Evolutionary conservation across 1,139 yeast genomes (phyloP).

Genomic region (Sugiyamaella grinbergsii): DNA sequence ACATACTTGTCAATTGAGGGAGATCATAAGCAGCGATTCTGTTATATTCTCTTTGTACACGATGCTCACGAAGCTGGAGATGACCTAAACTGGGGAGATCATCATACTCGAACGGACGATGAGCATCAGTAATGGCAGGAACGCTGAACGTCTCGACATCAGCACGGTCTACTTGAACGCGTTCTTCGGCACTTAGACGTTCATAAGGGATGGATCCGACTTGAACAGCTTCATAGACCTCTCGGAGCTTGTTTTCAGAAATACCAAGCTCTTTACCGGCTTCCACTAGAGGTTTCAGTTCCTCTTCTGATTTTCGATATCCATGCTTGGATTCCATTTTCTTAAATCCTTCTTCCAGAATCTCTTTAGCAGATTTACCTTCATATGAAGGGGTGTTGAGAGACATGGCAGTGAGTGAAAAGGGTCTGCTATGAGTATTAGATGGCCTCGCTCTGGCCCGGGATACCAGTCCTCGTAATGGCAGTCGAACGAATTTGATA

Average conservation of each 20-base stretch:
- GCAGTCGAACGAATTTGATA: neutral
- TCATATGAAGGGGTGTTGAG: neutral
- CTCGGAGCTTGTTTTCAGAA: slow-evolving; percentile 34
- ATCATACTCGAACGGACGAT: slow-evolving; percentile 50
- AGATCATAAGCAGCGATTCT: slow-evolving; percentile 89
- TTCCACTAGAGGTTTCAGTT: slow-evolving; percentile 35
- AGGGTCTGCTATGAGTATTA: neutral
- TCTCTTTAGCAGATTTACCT: slow-evolving; percentile 32
- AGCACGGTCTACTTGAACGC: slow-evolving; percentile 24
- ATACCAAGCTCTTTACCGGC: slow-evolving; percentile 42
- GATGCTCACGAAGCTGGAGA: slow-evolving; percentile 60
- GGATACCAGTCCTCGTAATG: neutral
- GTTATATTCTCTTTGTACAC: slow-evolving; percentile 62
- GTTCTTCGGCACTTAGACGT: slow-evolving; percentile 31
- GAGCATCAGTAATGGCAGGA: slow-evolving; percentile 41
- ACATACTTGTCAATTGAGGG: slow-evolving; percentile 78
- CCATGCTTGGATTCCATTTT: slow-evolving; percentile 37
- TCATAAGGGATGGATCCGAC: slow-evolving; percentile 29
- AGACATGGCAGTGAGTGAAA: slow-evolving; percentile 8
- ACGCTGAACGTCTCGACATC: slow-evolving; percentile 31
- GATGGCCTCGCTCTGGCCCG: no score
- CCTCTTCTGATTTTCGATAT: slow-evolving; percentile 38
- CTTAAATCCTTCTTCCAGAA: slow-evolving; percentile 40
- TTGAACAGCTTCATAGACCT: slow-evolving; percentile 38
- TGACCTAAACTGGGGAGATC: slow-evolving; percentile 66